Conservation (phyloP, 225 moss, liverwort and hornwort species). For the Pseudoscleropodium purum region DNA sequence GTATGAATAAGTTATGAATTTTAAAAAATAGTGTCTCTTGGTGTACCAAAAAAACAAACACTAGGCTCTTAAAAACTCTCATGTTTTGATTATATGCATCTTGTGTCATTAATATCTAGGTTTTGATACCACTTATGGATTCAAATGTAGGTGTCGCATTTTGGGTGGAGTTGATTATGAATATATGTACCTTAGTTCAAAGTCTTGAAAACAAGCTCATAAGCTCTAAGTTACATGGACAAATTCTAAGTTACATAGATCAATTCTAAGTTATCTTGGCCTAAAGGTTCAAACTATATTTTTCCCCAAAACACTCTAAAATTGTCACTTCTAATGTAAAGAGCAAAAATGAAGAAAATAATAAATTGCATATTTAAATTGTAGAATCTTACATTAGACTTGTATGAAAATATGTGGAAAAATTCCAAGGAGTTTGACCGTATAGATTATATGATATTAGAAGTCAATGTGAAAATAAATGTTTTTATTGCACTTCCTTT, state of each 20-base stretch:
- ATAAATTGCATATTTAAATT: not conserved
- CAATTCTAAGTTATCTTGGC: accelerated
- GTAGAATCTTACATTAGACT: not conserved
- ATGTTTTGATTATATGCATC: not conserved
- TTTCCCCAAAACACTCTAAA: accelerated
- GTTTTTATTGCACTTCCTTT: not conserved
- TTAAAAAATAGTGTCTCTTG: not conserved
- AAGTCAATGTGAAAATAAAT: not conserved
- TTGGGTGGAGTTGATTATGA: too few species aligned
- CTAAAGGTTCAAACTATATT: not conserved
- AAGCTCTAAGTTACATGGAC: not conserved
- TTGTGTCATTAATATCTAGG: not conserved
- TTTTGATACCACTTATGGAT: not conserved
- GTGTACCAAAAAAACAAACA: not conserved
- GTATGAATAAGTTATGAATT: not conserved
- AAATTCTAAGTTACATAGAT: too few species aligned
- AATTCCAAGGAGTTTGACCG: not conserved
- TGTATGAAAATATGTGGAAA: not conserved
- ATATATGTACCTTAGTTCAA: not conserved
- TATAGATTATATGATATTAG: not conserved
- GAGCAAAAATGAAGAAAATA: not conserved
- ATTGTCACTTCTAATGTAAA: not conserved
- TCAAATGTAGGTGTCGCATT: not conserved
- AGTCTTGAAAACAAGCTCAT: not conserved
- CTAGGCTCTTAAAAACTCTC: not conserved